Evolutionary conservation across 805 yeast genomes (phyloP).

Genomic region (Jamesozyma rosinii): DNA sequence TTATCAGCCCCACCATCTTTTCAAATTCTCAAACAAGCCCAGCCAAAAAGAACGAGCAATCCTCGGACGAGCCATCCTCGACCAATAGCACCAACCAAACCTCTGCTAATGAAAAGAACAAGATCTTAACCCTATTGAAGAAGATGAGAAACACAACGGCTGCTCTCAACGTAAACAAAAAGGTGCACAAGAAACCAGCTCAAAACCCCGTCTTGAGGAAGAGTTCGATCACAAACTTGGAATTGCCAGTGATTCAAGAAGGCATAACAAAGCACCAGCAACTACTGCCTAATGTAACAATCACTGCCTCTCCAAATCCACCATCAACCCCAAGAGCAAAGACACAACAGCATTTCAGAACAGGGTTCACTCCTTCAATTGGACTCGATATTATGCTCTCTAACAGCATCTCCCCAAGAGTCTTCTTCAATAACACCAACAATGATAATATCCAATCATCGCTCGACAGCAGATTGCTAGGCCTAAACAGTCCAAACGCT

Average conservation of each 20-base stretch:
- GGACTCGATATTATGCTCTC: constrained; percentile 4
- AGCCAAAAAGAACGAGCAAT: background rate
- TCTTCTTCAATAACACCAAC: constrained; percentile 2
- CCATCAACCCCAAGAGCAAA: constrained; percentile 7
- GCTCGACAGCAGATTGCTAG: background rate
- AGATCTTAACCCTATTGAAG: constrained; percentile 22
- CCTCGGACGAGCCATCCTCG: no score
- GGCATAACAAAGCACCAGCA: background rate
- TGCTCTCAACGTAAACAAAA: background rate
- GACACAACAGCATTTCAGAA: constrained; percentile 1
- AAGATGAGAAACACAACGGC: constrained; percentile 20
- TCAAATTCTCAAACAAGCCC: background rate
- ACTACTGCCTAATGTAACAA: constrained; percentile 4
- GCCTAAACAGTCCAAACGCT: constrained; percentile 1
- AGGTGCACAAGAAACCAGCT: background rate
- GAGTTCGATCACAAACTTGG: background rate
- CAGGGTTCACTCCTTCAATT: constrained; percentile 9
- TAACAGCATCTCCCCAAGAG: constrained; percentile 4
- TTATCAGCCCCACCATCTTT: constrained; percentile 13
- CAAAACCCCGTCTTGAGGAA: background rate
- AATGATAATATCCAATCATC: background rate
- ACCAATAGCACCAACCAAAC: background rate
- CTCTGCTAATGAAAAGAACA: constrained; percentile 18
- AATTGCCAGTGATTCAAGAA: background rate
- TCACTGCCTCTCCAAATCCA: constrained; percentile 3